Evolutionary conservation across 306 rosid species (phyloP).

Genomic region (Vachellia pachyceras): DNA sequence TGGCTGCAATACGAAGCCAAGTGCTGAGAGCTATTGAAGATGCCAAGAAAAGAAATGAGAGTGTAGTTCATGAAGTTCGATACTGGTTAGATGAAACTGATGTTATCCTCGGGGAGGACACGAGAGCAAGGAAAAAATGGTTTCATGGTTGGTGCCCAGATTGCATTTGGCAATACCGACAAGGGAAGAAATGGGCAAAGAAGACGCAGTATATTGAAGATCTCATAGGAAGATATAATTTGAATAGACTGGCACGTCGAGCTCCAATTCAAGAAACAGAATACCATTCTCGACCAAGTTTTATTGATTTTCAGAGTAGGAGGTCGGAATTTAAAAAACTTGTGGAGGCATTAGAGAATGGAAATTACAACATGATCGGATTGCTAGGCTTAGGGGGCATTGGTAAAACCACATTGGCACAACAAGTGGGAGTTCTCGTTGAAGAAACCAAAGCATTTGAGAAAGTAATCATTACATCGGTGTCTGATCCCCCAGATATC

Average conservation of each 20-base stretch:
- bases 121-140: not conserved
- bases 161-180: not conserved
- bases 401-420: too few species aligned
- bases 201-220: not conserved
- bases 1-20: not conserved
- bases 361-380: too few species aligned
- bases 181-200: not conserved
- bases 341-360: too few species aligned
- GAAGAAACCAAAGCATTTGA: too few species aligned
- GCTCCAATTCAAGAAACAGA: not conserved
- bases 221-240: not conserved
- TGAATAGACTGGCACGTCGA: not conserved
- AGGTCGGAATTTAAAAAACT: too few species aligned
- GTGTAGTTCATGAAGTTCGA: not conserved
- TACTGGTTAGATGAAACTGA: not conserved
- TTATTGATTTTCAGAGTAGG: too few species aligned
- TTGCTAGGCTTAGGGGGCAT: too few species aligned
- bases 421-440: too few species aligned
- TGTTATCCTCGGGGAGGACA: not conserved
- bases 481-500: too few species aligned
- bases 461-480: too few species aligned
- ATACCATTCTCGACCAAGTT: too few species aligned
- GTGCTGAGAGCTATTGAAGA: not conserved
- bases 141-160: not conserved
- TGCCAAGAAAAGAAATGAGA: not conserved